Conservation (phyloP, 1,139 yeast genomes). For the Blastobotrys malaysiensis region DNA sequence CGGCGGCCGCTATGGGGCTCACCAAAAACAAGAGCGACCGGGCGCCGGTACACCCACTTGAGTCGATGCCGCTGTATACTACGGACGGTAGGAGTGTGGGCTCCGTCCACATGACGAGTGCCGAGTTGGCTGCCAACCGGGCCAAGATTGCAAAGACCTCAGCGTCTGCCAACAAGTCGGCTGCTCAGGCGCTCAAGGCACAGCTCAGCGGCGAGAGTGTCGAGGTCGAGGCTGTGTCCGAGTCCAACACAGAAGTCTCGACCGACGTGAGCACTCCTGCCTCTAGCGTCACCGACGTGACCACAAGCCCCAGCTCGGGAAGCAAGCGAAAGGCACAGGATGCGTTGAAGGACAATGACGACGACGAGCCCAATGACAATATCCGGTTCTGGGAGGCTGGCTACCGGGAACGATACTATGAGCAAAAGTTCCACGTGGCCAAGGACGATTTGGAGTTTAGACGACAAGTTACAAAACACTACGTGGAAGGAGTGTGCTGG, state of each 20-base stretch:
- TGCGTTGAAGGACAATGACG: slow-evolving; percentile 24
- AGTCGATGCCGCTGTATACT: slow-evolving; percentile 71
- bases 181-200: slow-evolving; percentile 59
- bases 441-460: slow-evolving; percentile 56
- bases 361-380: slow-evolving; percentile 41
- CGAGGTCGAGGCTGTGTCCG: slow-evolving; percentile 7
- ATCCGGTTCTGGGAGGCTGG: slow-evolving; percentile 85
- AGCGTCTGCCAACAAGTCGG: slow-evolving; percentile 58
- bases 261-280: slow-evolving; percentile 13
- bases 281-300: slow-evolving; percentile 2
- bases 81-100: slow-evolving; percentile 64
- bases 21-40: slow-evolving; percentile 47
- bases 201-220: slow-evolving; percentile 20
- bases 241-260: slow-evolving; percentile 25
- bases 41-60: slow-evolving; percentile 68
- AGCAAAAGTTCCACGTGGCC: slow-evolving; percentile 61
- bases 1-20: slow-evolving; percentile 15
- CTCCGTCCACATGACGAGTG: slow-evolving; percentile 61
- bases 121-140: slow-evolving; percentile 65
- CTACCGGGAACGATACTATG: slow-evolving; percentile 74
- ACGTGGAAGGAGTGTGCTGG: slow-evolving; percentile 96
- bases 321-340: slow-evolving; percentile 13
- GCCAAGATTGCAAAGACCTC: slow-evolving; percentile 69
- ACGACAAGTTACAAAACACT: slow-evolving; percentile 59
- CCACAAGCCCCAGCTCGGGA: slow-evolving; percentile 7